phyloP scores from a whole-genome alignment of 768 basidiomycete genomes.

The Mycena rebaudengoi region DNA sequence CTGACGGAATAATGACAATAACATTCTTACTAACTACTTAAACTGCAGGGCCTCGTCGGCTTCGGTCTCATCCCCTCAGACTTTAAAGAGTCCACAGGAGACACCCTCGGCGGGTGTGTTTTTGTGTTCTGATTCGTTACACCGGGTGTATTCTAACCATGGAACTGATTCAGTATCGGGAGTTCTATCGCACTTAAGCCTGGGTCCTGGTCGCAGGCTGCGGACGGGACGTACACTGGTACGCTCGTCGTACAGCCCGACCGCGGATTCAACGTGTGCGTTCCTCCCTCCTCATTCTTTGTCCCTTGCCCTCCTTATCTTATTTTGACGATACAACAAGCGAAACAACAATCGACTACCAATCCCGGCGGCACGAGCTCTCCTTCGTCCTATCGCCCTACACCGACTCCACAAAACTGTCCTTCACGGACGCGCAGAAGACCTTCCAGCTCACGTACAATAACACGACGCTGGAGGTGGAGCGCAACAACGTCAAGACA shows the following conservation, averaged over 20 bases:
- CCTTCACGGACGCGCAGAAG: conserved; percentile 57
- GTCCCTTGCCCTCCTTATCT: neutral
- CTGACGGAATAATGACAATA: too few relatives aligned
- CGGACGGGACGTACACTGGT: conserved; percentile 54
- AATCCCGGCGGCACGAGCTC: conserved; percentile 68
- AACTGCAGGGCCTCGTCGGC: conserved; percentile 62
- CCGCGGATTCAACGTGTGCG: conserved; percentile 68
- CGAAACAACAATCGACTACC: conserved; percentile 65
- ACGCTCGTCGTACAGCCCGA: conserved; percentile 66
- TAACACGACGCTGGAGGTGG: conserved; percentile 58
- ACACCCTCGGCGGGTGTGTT: conserved; percentile 72
- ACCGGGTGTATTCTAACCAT: too few relatives aligned
- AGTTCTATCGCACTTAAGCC: conserved; percentile 66
- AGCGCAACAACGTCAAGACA: conserved; percentile 54
- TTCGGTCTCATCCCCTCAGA: conserved; percentile 71
- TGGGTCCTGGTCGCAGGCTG: conserved; percentile 49
- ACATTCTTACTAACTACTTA: too few relatives aligned
- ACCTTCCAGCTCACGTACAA: conserved; percentile 62
- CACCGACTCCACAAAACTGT: conserved; percentile 51
- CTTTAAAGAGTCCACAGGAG: conserved; percentile 62
- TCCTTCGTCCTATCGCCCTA: conserved; percentile 68
- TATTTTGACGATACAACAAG: conserved; percentile 37
- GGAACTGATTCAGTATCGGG: too few relatives aligned
- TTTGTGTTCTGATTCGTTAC: too few relatives aligned
- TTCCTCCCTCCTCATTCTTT: neutral